Evolutionary conservation across 495 filamentous ascomycete genomes (phyloP).

Genomic region (Penicillium fimorum): DNA sequence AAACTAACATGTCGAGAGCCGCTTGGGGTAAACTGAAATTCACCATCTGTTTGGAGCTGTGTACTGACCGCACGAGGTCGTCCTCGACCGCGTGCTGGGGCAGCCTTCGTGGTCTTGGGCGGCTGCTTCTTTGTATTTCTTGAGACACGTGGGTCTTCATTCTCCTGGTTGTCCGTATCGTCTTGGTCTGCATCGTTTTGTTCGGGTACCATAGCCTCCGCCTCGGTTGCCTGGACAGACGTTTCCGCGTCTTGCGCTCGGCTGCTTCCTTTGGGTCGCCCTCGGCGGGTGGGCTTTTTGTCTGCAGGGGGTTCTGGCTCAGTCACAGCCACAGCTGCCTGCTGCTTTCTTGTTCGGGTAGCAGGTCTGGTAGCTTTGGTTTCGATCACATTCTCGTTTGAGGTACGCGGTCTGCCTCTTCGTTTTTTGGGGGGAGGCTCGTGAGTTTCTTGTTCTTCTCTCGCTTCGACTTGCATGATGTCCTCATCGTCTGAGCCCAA

Average conservation of each 20-base stretch:
- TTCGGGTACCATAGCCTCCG: constrained; percentile 8
- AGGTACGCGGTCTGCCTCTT: constrained; percentile 40
- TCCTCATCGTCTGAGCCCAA: constrained; percentile 70
- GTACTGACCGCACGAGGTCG: constrained; percentile 29
- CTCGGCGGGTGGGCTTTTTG: constrained; percentile 35
- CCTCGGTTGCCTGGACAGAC: constrained; percentile 7
- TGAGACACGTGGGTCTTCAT: constrained; percentile 22
- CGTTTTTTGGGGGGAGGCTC: constrained; percentile 44
- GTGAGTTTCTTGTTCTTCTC: constrained; percentile 23
- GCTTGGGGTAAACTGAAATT: constrained; percentile 52
- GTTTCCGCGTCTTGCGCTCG: constrained; percentile 30
- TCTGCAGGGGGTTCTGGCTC: constrained; percentile 36
- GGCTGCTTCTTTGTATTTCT: constrained; percentile 11
- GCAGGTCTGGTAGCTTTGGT: constrained; percentile 17
- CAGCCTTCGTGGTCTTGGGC: constrained; percentile 19
- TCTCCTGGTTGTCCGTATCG: constrained; percentile 17
- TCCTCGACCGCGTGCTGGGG: constrained; percentile 32
- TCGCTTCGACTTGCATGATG: constrained; percentile 33
- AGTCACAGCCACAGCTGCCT: constrained; percentile 23
- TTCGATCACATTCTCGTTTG: constrained; percentile 24
- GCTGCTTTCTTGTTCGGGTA: constrained; percentile 19
- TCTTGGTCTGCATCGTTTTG: constrained; percentile 10
- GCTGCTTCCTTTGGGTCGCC: constrained; percentile 43
- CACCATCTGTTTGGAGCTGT: constrained; percentile 41
- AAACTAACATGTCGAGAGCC: constrained; percentile 29